A percentile compares a stretch with the other conserved stretches of the same genome.
These are phyloP conservation scores for Maudiozyma serrabonitensis DNA, from an alignment of 805 yeast genomes.

Conservation along the genomic window DNA sequence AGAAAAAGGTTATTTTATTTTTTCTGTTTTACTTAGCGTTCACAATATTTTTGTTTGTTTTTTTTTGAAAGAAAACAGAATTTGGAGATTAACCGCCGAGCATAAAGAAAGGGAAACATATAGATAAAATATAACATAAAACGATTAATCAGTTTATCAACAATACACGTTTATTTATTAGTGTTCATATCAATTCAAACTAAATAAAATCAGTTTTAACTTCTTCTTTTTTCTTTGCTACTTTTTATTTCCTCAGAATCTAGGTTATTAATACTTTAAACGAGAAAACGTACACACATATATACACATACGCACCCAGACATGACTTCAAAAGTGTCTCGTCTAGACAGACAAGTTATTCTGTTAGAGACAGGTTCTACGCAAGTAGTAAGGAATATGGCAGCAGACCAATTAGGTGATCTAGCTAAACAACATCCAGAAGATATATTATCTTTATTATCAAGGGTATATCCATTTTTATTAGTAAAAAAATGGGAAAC, in stretches of 20 bases:
- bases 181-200: not conserved
- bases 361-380: slow-evolving; percentile 89
- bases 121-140: not conserved
- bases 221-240: too few relatives aligned
- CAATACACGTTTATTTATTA: not conserved
- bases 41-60: too few relatives aligned
- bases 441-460: slow-evolving; percentile 69
- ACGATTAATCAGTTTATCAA: not conserved
- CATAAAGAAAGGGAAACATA: not conserved
- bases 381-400: slow-evolving; percentile 84
- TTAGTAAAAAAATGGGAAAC: slow-evolving; percentile 90
- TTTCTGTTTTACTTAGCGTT: too few relatives aligned
- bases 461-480: slow-evolving; percentile 85
- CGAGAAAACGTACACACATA: too few relatives aligned
- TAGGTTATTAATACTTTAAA: too few relatives aligned
- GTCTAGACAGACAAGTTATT: slow-evolving; percentile 37
- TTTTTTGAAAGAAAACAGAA: not conserved
- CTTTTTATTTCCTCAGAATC: too few relatives aligned
- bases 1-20: too few relatives aligned
- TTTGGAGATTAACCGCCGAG: not conserved
- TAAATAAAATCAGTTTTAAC: too few relatives aligned
- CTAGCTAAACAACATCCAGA: slow-evolving; percentile 92
- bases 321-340: slow-evolving; percentile 32
- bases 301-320: too few relatives aligned
- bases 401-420: slow-evolving; percentile 94